phyloP scores from a whole-genome alignment of 164 flowering plant species.

The Nymphaea colorata region DNA sequence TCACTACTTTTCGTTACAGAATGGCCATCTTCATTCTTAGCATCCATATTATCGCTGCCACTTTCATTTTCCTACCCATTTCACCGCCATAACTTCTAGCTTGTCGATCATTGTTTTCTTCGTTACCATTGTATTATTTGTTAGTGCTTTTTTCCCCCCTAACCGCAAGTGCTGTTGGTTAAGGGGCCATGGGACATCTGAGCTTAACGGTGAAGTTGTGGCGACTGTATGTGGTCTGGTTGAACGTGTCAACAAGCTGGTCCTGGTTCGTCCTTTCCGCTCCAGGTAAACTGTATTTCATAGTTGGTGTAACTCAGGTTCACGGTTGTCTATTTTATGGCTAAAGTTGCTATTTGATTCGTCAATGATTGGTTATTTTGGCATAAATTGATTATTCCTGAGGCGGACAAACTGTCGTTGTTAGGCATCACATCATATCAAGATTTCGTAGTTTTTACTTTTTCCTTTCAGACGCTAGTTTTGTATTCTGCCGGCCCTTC shows the following conservation, averaged over 20 bases:
- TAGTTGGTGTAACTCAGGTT: background rate
- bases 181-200: constrained; percentile 94
- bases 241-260: constrained; percentile 87
- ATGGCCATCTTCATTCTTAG: background rate
- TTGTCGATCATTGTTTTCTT: background rate
- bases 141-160: no score
- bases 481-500: no score
- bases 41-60: background rate
- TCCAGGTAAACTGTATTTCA: constrained; percentile 38
- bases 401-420: no score
- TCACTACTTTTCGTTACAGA: no score
- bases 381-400: no score
- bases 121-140: background rate
- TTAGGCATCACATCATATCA: no score
- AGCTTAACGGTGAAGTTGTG: constrained; percentile 60
- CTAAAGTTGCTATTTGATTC: no score
- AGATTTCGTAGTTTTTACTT: no score
- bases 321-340: background rate
- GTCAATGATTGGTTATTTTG: no score
- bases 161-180: no score
- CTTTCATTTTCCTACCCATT: no score
- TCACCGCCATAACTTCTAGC: background rate
- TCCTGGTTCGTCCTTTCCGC: constrained; percentile 65
- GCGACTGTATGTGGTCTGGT: constrained; percentile 91
- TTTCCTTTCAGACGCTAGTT: no score